phyloP scores from a whole-genome alignment of 2,329 filamentous ascomycete genomes.

The Trichophaea hybrida region DNA sequence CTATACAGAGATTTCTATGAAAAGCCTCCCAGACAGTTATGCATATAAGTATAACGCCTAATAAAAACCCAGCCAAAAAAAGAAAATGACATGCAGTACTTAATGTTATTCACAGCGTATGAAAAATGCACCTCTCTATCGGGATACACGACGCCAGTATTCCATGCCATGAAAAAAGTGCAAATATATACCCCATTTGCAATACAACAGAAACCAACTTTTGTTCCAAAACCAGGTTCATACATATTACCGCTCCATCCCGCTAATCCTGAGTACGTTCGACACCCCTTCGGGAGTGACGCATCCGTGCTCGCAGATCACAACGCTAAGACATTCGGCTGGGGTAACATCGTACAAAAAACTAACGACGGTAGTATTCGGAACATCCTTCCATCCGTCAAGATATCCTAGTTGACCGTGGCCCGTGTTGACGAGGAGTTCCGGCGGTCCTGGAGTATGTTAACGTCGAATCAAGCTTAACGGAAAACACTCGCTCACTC shows the following conservation, averaged over 20 bases:
- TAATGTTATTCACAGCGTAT: no score
- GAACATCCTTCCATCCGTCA: conserved; percentile 43
- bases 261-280: conserved; percentile 48
- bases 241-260: conserved; percentile 1
- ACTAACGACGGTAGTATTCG: conserved; percentile 49
- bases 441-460: conserved; percentile 8
- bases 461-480: not conserved
- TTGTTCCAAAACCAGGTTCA: no score
- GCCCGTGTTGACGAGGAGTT: conserved; percentile 9
- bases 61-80: no score
- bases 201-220: no score
- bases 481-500: not conserved
- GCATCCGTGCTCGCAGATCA: conserved; percentile 82
- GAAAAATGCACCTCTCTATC: no score
- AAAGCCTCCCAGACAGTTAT: no score
- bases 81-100: no score
- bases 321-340: conserved; percentile 70
- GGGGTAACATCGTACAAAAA: conserved; percentile 88
- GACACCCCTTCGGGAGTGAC: conserved; percentile 77
- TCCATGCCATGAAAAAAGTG: no score
- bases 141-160: no score
- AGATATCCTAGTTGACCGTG: conserved; percentile 28
- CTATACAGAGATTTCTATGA: no score
- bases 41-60: no score
- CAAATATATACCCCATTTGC: no score